Evolutionary conservation across 1,284 basidiomycete species (phyloP), one percentile per base, ranked within the genome.

Genomic region (Flammula alnicola): DNA sequence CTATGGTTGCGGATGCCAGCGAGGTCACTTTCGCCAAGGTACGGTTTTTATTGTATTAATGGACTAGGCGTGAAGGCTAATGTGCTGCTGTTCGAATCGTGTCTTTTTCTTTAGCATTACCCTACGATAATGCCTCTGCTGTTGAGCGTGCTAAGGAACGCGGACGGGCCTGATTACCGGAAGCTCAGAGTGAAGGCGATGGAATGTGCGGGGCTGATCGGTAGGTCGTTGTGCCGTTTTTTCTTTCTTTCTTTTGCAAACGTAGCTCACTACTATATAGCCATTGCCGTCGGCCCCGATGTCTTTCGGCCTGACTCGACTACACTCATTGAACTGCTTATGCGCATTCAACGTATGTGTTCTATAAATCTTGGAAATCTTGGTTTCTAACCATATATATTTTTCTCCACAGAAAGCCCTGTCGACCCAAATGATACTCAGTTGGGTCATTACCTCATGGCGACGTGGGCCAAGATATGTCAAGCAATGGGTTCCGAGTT

Each of bases 1-100:
- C 90, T 2, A 91, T 91, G 83, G 87, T 93, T 1, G 90, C 91
- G 0, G 86, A 92, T 63, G 87, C 87, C 0, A 88, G 88, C 55
- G 87, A 90, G 65, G 72, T 71, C 1, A 84, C 83, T 2, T 88
- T 92, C 57, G 79, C 78, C 4, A 84, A 86, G 71, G 85, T 82
- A 31, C 8, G 62, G 2, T 12, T 22, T 10, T 12, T 26, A 9
- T n/a, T 7, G 19, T 1, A 31, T 17, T 32, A 8, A 11, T 23
- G 19, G 5, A 16, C 3, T 23, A 22, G 5, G 17, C 3, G 7
- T n/a, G 16, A 3, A 31, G n/a, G 11, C 5, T 6, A 8, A 12
- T 6, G 1, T 25, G 32, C 25, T 35, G 5, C 23, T 35, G 17
- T 32, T n/a, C 27, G n/a, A n/a, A 3, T 32, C 6, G 19, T 3